A percentile compares a stretch with the other conserved stretches of the same genome.
These are phyloP conservation scores for Juncus inflexus DNA, from an alignment of 176 grass and related monocot genomes.

Conservation along the genomic window DNA sequence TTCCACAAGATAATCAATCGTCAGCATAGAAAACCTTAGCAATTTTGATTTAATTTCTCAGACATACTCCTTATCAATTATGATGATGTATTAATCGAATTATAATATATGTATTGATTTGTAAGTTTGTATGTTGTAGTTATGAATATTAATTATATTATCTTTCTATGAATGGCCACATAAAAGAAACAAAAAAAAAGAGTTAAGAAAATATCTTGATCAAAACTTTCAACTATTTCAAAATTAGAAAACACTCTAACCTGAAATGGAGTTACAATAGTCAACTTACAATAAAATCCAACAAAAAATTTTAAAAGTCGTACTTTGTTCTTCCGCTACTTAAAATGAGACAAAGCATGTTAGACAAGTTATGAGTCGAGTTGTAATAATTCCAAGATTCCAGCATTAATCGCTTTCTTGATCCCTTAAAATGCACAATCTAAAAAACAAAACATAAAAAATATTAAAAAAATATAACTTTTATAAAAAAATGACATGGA, in stretches of 20 bases:
- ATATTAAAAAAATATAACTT: not conserved
- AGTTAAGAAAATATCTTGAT: too few species aligned
- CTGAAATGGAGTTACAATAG: not conserved
- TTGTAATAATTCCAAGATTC: constrained; percentile 87
- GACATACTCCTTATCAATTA: too few species aligned
- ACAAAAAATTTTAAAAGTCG: constrained; percentile 40
- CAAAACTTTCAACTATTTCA: not conserved
- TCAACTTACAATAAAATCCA: not conserved
- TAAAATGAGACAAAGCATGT: constrained; percentile 81
- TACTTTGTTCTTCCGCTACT: constrained; percentile 93
- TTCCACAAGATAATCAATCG: too few species aligned
- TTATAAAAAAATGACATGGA: constrained; percentile 3
- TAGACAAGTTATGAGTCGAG: constrained; percentile 49
- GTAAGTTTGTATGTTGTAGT: too few species aligned
- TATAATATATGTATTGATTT: too few species aligned
- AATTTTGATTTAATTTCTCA: too few species aligned
- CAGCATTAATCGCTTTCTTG: constrained; percentile 87
- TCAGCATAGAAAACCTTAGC: too few species aligned
- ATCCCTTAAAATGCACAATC: constrained; percentile 94
- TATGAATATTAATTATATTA: too few species aligned
- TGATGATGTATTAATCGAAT: too few species aligned
- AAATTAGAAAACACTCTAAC: not conserved
- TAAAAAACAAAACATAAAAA: constrained; percentile 28
- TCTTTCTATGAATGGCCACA: too few species aligned
- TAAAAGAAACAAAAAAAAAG: too few species aligned